These are phyloP conservation scores for Jaltomata sinuosa DNA, from an alignment of 257 asterid genomes.

Conservation along the genomic window DNA sequence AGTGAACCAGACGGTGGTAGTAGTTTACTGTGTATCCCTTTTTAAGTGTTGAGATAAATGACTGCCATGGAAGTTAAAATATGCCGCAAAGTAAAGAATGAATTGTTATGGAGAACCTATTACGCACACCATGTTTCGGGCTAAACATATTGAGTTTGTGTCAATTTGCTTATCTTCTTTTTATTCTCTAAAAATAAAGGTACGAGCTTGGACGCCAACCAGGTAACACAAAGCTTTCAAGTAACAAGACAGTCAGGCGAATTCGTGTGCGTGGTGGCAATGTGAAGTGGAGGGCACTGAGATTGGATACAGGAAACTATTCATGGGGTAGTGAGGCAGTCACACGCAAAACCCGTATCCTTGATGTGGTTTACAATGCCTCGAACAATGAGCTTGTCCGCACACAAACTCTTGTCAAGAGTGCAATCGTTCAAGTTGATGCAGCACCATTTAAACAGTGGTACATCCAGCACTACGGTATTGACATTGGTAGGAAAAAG, in stretches of 20 bases:
- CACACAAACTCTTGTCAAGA: constrained; percentile 63
- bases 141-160: not conserved
- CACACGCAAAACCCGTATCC: constrained; percentile 54
- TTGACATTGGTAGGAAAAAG: constrained; percentile 79
- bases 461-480: constrained; percentile 78
- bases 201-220: constrained; percentile 89
- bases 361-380: constrained; percentile 72
- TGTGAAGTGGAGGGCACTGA: constrained; percentile 67
- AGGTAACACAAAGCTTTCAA: constrained; percentile 61
- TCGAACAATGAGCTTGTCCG: constrained; percentile 70
- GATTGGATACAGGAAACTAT: constrained; percentile 61
- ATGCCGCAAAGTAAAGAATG: not conserved
- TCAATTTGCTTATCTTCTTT: not conserved
- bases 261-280: constrained; percentile 72
- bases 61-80: not conserved
- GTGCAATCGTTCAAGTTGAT: constrained; percentile 71
- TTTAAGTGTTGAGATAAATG: not conserved
- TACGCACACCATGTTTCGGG: not conserved
- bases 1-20: not conserved
- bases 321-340: constrained; percentile 77
- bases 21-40: not conserved
- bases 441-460: constrained; percentile 84
- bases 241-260: constrained; percentile 64
- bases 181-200: constrained; percentile 24
- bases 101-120: not conserved